These are phyloP conservation scores for Pseudogymnoascus sp. DNA, from an alignment of 2,329 filamentous ascomycete genomes.

Conservation along the genomic window DNA sequence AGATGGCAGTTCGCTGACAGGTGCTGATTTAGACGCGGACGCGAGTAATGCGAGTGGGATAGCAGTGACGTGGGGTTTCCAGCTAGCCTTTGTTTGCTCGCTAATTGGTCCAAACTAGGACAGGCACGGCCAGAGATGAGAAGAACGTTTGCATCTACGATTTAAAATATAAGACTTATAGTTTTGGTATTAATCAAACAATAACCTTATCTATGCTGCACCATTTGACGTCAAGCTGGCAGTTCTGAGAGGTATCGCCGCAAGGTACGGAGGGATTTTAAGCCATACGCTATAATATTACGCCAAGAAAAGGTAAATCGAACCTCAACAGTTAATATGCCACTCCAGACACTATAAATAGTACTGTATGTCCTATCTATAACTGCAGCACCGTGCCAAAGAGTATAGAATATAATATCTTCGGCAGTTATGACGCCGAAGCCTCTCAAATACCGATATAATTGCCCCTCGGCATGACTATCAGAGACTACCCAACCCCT, in stretches of 20 bases:
- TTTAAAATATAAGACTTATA: not conserved
- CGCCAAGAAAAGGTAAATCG: constrained; percentile 5
- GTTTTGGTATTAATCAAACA: not conserved
- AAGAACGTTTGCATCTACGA: not conserved
- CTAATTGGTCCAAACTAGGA: not conserved
- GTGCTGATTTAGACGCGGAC: not conserved
- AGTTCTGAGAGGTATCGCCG: not conserved
- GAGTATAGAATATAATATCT: not conserved
- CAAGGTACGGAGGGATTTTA: not conserved
- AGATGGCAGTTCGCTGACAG: not conserved
- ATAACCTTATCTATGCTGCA: not conserved
- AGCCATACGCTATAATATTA: not conserved
- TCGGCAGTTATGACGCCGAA: not conserved
- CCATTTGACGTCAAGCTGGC: not conserved
- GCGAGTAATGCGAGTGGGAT: not conserved
- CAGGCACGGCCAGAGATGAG: not conserved
- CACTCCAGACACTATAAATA: not conserved
- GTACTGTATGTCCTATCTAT: not conserved
- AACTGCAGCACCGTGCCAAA: not conserved
- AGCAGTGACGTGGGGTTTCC: not conserved
- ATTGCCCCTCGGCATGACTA: constrained; percentile 10
- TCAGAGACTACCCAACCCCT: constrained; percentile 10
- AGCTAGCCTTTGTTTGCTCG: not conserved
- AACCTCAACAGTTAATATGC: not conserved
- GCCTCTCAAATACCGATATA: not conserved